Conservation (phyloP, 306 rosid genomes). For the Sophora flavescens region DNA sequence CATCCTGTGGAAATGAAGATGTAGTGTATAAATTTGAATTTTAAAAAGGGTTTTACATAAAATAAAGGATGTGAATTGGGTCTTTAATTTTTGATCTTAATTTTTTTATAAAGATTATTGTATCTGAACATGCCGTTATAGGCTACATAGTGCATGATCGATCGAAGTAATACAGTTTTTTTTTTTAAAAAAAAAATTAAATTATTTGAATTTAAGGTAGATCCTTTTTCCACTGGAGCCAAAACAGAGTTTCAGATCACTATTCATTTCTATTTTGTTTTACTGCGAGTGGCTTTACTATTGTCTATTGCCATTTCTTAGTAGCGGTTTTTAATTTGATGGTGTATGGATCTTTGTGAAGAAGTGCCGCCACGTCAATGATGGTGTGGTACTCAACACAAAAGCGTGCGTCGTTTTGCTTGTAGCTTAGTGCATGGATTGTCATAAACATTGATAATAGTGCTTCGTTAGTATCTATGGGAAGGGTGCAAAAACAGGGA, state of each 20-base stretch:
- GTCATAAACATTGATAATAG: background rate
- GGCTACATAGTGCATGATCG: too few species aligned
- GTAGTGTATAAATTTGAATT: too few species aligned
- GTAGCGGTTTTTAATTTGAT: background rate
- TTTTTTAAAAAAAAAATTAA: too few species aligned
- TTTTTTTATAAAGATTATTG: too few species aligned
- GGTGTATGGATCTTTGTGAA: background rate
- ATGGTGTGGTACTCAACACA: background rate
- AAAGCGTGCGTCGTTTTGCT: background rate
- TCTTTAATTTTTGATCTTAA: too few species aligned
- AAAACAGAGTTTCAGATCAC: background rate
- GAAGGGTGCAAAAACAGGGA: too few species aligned
- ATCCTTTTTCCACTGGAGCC: background rate
- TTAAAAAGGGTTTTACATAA: too few species aligned
- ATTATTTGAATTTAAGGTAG: background rate
- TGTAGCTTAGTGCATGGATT: background rate
- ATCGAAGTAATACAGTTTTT: background rate
- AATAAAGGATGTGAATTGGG: too few species aligned
- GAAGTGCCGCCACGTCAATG: background rate
- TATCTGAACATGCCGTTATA: too few species aligned
- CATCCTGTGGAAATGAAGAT: too few species aligned
- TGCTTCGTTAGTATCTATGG: too few species aligned
- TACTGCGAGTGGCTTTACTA: background rate
- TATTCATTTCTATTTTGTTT: background rate
- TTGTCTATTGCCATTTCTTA: too few species aligned